Base-by-base conservation (phyloP, 176 grass and related monocot species). In the Avena atlantica region DNA sequence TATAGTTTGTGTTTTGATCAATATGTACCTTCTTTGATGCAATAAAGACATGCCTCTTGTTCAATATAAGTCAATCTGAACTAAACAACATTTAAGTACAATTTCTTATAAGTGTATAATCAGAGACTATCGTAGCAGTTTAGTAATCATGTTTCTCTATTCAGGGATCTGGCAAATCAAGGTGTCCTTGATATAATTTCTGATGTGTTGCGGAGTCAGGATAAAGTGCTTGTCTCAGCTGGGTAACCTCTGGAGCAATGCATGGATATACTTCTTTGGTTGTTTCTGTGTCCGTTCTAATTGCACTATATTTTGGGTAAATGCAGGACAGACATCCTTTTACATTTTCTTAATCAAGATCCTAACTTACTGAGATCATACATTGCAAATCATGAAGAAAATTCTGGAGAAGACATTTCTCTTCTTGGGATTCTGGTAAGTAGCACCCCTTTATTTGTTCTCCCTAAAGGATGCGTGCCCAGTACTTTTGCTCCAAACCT, bases 351-450 rank as follows among this genome's bases (percentile, higher is more conserved):
- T 87, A 86, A 91, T 82, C 85, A 90, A 86, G 90, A 98, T 78
- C 70, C 93, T 79, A 84, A 89, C 79, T 80, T 95, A 49, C 75
- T 91, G 19, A 89, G 88, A 79, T 78, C 86, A 82, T 95, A 89
- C 84, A 93, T 94, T 55, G 88, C 90, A 76, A 77, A 86, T 66
- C 91, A 98, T 83, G 93, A 93, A 81, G 83, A 86, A 86, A 91
- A 77, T 64, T 83, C 82, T 83, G 90, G 42, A 83, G 92, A 95
- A 78, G 87, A 87, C 74, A 91, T 74, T 81, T 90, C 93, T 78
- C 91, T 98, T 91, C 96, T 98, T 88, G 92, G 87, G 27, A 80
- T 94, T 85, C 74, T 98, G 89, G 96, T 94, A 91, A 86, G 88
- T 80, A 61, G 65, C 75, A 80, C 81, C 17, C 50, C 20, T 63